Percentiles rank a stretch among this genome's conserved stretches.
Evolutionary conservation across 345 rosid species (phyloP).

Genomic region (Crucihimalaya himalaica): DNA sequence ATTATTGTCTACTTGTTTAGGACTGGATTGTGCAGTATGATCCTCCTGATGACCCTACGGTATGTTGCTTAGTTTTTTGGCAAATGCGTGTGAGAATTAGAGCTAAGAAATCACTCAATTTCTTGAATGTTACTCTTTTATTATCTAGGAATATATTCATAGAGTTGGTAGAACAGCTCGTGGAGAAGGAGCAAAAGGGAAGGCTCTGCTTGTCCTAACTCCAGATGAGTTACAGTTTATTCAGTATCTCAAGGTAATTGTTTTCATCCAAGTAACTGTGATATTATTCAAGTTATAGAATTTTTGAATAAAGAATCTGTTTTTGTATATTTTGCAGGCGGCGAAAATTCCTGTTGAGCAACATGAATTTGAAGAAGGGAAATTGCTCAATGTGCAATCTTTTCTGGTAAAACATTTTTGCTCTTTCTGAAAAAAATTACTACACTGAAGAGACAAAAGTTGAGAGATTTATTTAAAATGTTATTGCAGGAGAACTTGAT

Average conservation of each 20-base stretch:
- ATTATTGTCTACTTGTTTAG: slow-evolving; percentile 45
- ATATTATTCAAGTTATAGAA: background rate
- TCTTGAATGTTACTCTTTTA: background rate
- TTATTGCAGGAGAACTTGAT: slow-evolving; percentile 78
- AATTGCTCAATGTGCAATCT: slow-evolving; percentile 70
- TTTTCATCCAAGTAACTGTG: background rate
- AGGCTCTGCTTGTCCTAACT: slow-evolving; percentile 81
- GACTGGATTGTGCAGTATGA: slow-evolving; percentile 98
- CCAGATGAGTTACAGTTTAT: slow-evolving; percentile 86
- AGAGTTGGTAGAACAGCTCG: slow-evolving; percentile 99
- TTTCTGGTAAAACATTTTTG: slow-evolving; percentile 61
- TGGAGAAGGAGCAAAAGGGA: slow-evolving; percentile 97
- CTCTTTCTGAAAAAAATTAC: background rate
- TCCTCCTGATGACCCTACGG: slow-evolving; percentile 98
- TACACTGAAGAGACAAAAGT: background rate
- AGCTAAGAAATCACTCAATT: background rate
- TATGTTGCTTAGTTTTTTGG: slow-evolving; percentile 15
- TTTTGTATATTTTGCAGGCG: slow-evolving; percentile 45
- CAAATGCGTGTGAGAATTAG: background rate
- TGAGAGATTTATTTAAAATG: background rate
- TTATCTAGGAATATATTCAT: slow-evolving; percentile 86
- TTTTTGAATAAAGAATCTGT: background rate
- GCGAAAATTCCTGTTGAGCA: slow-evolving; percentile 89
- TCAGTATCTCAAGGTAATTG: slow-evolving; percentile 72
- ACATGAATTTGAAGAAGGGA: slow-evolving; percentile 74